Evolutionary conservation across 1,139 yeast genomes (phyloP).

Genomic region (Kurtzmaniella quercitrusa): DNA sequence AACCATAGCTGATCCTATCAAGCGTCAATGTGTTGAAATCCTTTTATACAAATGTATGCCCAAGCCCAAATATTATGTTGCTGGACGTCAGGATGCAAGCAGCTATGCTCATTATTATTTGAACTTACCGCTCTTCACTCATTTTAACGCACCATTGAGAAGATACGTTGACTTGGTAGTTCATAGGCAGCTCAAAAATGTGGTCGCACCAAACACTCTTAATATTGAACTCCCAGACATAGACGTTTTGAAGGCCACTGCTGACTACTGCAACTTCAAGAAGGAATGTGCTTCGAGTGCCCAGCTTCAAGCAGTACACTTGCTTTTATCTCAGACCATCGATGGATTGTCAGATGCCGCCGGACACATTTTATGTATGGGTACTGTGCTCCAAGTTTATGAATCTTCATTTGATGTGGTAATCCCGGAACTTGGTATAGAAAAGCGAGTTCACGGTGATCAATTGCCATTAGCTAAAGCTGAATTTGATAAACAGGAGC

Average conservation of each 20-base stretch:
- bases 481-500: slow-evolving; percentile 71
- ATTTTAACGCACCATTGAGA: slow-evolving; percentile 88
- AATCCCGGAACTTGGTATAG: slow-evolving; percentile 93
- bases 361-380: slow-evolving; percentile 81
- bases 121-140: slow-evolving; percentile 84
- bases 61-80: slow-evolving; percentile 82
- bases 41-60: slow-evolving; percentile 77
- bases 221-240: slow-evolving; percentile 33
- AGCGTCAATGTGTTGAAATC: slow-evolving; percentile 75
- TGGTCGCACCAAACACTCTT: slow-evolving; percentile 17
- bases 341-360: slow-evolving; percentile 72
- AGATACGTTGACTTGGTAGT: slow-evolving; percentile 91
- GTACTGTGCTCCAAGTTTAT: slow-evolving; percentile 86
- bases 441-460: slow-evolving; percentile 96
- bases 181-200: slow-evolving; percentile 81
- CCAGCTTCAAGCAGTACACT: slow-evolving; percentile 91
- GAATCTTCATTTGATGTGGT: slow-evolving; percentile 95
- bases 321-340: slow-evolving; percentile 78
- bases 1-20: slow-evolving; percentile 55
- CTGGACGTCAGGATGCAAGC: slow-evolving; percentile 84
- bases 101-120: slow-evolving; percentile 74
- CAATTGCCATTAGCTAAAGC: slow-evolving; percentile 91
- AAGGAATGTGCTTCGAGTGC: slow-evolving; percentile 92
- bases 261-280: slow-evolving; percentile 92
- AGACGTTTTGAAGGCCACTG: slow-evolving; percentile 72